These are phyloP conservation scores for Eucalyptus curtisii DNA, from an alignment of 345 rosid genomes.

Conservation along the genomic window DNA sequence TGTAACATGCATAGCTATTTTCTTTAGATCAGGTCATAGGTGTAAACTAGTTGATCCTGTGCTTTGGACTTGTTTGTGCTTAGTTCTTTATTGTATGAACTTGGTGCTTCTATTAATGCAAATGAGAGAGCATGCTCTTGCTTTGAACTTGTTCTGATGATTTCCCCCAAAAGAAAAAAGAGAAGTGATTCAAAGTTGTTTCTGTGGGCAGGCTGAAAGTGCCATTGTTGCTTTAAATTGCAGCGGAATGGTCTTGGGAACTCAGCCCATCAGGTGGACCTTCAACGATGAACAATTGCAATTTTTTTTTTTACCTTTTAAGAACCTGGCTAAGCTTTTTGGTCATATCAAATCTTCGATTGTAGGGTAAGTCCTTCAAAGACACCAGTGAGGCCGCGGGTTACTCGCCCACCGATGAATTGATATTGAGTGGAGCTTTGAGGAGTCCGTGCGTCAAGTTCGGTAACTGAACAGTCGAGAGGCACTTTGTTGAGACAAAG, in stretches of 20 bases:
- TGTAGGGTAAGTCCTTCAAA: slow-evolving; percentile 77
- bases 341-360: not conserved
- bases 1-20: not conserved
- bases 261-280: slow-evolving; percentile 59
- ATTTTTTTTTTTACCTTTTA: not conserved
- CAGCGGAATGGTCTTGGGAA: slow-evolving; percentile 61
- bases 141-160: not conserved
- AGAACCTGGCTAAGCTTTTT: not conserved
- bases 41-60: not conserved
- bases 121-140: not conserved
- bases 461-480: slow-evolving; percentile 15
- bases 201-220: slow-evolving; percentile 60
- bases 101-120: not conserved
- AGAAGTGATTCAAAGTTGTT: not conserved
- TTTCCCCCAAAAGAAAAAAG: not conserved
- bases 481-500: slow-evolving; percentile 18
- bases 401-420: slow-evolving; percentile 25
- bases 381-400: slow-evolving; percentile 78
- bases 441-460: not conserved
- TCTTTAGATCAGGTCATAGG: not conserved
- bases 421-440: slow-evolving; percentile 2
- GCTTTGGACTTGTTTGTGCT: not conserved
- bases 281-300: not conserved
- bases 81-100: not conserved
- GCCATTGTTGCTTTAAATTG: slow-evolving; percentile 69